Conservation (phyloP, 305 asterid genomes). For the Solanum hybrid region DNA sequence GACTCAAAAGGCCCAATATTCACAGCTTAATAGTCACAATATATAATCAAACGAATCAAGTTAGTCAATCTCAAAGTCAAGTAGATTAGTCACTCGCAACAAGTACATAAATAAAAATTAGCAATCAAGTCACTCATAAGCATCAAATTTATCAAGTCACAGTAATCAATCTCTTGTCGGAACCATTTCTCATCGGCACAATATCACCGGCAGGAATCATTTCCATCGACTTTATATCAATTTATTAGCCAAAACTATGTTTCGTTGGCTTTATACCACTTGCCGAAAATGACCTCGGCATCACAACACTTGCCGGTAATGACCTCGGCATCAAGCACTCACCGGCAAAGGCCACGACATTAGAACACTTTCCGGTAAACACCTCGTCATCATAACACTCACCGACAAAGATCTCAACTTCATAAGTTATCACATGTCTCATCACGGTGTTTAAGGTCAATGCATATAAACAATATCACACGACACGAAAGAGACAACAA, state of each 20-base stretch:
- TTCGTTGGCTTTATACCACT: too few relatives aligned
- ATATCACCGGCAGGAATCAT: not conserved
- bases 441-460: not conserved
- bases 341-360: not conserved
- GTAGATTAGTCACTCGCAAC: not conserved
- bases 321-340: not conserved
- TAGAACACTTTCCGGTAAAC: too few relatives aligned
- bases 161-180: not conserved
- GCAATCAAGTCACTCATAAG: not conserved
- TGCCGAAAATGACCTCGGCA: not conserved
- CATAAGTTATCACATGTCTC: not conserved
- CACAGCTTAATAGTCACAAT: not conserved
- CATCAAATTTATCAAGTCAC: not conserved
- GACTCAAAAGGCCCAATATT: not conserved
- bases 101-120: too few relatives aligned
- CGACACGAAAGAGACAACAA: not conserved
- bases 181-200: not conserved
- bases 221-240: not conserved
- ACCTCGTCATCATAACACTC: not conserved
- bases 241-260: not conserved
- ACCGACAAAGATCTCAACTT: not conserved
- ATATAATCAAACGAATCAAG: not conserved
- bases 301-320: too few relatives aligned
- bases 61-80: not conserved
- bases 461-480: not conserved